phyloP scores from a whole-genome alignment of 176 grass and related monocot species.

The Musa beccarii region DNA sequence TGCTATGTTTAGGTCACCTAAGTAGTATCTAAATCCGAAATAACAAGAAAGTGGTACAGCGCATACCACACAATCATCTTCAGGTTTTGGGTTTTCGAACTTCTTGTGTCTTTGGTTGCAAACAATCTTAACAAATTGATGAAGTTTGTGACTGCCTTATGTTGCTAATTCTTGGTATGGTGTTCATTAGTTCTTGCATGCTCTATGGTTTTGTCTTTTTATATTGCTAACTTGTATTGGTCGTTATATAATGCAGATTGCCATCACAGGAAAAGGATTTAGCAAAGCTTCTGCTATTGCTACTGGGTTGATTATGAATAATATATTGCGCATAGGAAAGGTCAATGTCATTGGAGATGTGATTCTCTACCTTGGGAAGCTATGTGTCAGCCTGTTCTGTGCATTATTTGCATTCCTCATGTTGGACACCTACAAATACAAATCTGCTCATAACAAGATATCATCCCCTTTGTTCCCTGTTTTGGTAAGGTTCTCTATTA shows the following conservation, averaged over 20 bases:
- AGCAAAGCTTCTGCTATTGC: conserved; percentile 75
- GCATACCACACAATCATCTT: too few species aligned
- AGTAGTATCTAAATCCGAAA: background rate
- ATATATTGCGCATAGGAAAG: conserved; percentile 94
- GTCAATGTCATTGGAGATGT: conserved; percentile 96
- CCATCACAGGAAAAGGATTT: conserved; percentile 91
- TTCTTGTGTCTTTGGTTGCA: too few species aligned
- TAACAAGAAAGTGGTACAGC: background rate
- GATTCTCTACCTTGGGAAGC: conserved; percentile 88
- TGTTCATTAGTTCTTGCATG: background rate
- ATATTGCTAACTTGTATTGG: background rate
- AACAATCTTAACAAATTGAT: too few species aligned
- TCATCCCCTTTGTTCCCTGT: conserved; percentile 90
- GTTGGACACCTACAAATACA: conserved; percentile 92
- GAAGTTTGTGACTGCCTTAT: too few species aligned
- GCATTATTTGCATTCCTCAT: conserved; percentile 91
- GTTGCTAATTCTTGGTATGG: too few species aligned
- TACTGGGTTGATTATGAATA: conserved; percentile 96
- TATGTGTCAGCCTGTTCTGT: conserved; percentile 90
- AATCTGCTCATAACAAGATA: conserved; percentile 87
- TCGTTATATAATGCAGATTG: conserved; percentile 53
- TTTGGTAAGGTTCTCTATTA: conserved; percentile 38
- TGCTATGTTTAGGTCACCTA: background rate
- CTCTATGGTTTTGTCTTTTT: background rate
- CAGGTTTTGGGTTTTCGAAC: too few species aligned